These are phyloP conservation scores for Aspergillus sp. DNA, from an alignment of 2,329 filamentous ascomycete genomes.

Conservation along the genomic window DNA sequence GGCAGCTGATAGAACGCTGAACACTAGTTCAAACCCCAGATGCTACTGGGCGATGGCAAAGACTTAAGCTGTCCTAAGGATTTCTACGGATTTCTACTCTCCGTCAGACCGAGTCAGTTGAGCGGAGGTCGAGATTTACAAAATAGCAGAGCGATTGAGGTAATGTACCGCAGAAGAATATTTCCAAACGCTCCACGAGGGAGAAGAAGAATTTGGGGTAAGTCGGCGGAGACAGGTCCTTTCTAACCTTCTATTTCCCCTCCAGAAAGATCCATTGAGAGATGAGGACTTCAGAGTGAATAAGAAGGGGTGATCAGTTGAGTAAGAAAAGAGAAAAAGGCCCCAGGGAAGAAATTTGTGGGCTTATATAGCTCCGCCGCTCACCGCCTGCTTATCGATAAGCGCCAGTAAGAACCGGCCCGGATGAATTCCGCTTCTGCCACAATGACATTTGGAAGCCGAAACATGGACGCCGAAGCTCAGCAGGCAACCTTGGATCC, in stretches of 20 bases:
- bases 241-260: conserved; percentile 50
- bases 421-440: neutral
- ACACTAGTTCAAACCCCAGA: neutral
- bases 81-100: neutral
- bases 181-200: conserved; percentile 49
- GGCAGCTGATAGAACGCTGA: too few species aligned
- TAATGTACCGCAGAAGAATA: conserved; percentile 44
- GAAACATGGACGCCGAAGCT: too few species aligned
- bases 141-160: conserved; percentile 1
- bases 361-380: conserved; percentile 22
- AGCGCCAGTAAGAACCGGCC: neutral
- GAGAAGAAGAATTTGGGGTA: conserved; percentile 46
- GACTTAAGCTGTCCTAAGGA: neutral
- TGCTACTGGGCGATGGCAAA: neutral
- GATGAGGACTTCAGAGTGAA: conserved; percentile 46
- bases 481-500: neutral
- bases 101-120: neutral
- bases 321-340: conserved; percentile 32
- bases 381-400: conserved; percentile 38
- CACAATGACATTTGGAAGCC: neutral
- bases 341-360: conserved; percentile 21
- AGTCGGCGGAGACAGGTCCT: conserved; percentile 36
- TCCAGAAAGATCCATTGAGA: conserved; percentile 41
- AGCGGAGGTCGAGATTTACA: neutral
- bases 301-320: conserved; percentile 46